A percentile compares a stretch with the other conserved stretches of the same genome.
Conservation (phyloP, 176 grass and related monocot genomes). For the Avena eriantha region DNA sequence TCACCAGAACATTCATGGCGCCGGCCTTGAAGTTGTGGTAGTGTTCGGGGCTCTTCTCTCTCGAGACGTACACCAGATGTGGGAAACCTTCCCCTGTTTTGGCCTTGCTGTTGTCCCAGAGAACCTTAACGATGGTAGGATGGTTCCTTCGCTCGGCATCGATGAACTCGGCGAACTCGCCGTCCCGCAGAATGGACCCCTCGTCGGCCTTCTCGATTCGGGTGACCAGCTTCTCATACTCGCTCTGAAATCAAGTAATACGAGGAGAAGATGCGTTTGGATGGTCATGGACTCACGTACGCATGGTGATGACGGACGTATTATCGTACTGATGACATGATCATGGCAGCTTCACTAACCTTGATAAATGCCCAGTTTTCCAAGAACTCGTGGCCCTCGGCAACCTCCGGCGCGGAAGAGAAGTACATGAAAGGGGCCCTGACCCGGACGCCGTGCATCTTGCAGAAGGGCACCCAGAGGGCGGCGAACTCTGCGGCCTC, state of each 20-base stretch:
- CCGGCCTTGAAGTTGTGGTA: slow-evolving; percentile 63
- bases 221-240: slow-evolving; percentile 49
- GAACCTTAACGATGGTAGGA: slow-evolving; percentile 53
- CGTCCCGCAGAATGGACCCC: background rate
- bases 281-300: background rate
- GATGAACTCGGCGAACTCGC: slow-evolving; percentile 51
- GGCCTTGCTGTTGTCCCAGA: slow-evolving; percentile 44
- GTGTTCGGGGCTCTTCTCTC: slow-evolving; percentile 49
- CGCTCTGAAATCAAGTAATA: slow-evolving; percentile 16
- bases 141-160: slow-evolving; percentile 46
- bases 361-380: slow-evolving; percentile 33
- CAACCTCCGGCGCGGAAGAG: slow-evolving; percentile 20
- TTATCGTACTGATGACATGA: background rate
- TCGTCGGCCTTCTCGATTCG: slow-evolving; percentile 54
- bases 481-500: slow-evolving; percentile 52
- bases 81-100: slow-evolving; percentile 32
- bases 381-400: background rate
- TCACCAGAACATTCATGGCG: slow-evolving; percentile 62
- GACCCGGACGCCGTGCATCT: slow-evolving; percentile 23
- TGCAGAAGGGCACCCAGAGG: slow-evolving; percentile 69
- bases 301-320: background rate
- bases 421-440: slow-evolving; percentile 60
- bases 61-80: slow-evolving; percentile 53
- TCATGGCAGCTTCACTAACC: background rate
- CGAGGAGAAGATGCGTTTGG: background rate